phyloP scores from a whole-genome alignment of 2,329 filamentous ascomycete genomes.

The Fusarium nematophilum region DNA sequence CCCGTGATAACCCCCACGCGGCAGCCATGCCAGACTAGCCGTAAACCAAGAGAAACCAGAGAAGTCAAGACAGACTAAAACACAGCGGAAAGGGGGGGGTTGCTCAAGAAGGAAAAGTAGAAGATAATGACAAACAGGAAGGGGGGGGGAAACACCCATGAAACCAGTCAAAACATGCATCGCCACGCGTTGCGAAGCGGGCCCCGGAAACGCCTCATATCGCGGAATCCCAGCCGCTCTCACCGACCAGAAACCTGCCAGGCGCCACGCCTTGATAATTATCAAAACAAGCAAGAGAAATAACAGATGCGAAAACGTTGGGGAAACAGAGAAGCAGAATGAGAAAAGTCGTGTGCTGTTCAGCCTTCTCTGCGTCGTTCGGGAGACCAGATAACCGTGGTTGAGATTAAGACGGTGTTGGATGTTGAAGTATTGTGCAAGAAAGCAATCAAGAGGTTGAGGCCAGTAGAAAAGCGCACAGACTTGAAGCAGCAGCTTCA shows the following conservation, averaged over 20 bases:
- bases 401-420: conserved; percentile 25
- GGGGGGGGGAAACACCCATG: conserved; percentile 8
- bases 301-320: conserved; percentile 4
- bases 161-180: conserved; percentile 16
- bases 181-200: conserved; percentile 16
- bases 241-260: conserved; percentile 50
- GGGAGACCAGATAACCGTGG: conserved; percentile 9
- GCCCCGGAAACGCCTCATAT: conserved; percentile 40
- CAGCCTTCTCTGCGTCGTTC: conserved; percentile 9
- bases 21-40: conserved; percentile 13
- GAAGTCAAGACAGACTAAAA: conserved; percentile 1
- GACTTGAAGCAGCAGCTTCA: conserved; percentile 11
- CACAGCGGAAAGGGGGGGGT: conserved; percentile 22
- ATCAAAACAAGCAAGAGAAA: conserved; percentile 27
- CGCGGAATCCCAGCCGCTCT: conserved; percentile 51
- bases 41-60: conserved; percentile 23
- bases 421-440: conserved; percentile 33
- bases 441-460: conserved; percentile 15
- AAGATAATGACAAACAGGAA: conserved; percentile 10
- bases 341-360: conserved; percentile 19
- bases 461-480: background rate
- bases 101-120: conserved; percentile 6
- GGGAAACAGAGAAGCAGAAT: conserved; percentile 25
- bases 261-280: conserved; percentile 44
- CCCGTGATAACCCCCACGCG: conserved; percentile 22